These are phyloP conservation scores for Didymella segeticola DNA, from an alignment of 2,329 filamentous ascomycete species.

Conservation along the genomic window DNA sequence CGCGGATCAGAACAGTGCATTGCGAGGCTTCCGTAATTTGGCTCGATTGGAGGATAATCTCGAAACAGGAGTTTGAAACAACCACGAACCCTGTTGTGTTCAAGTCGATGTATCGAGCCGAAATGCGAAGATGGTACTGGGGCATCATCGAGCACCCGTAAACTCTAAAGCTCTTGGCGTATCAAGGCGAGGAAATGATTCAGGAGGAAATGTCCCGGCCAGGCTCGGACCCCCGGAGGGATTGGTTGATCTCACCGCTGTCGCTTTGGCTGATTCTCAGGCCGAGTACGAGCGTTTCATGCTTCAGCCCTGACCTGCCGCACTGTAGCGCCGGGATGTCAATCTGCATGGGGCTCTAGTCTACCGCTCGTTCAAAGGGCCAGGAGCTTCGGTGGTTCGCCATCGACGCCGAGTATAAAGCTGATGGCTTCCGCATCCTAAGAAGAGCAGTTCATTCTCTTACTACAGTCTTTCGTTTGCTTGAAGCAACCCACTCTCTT, in stretches of 20 bases:
- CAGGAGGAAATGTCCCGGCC: neutral
- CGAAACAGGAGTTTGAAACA: slow-evolving; percentile 5
- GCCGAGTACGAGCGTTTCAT: neutral
- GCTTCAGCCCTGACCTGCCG: slow-evolving; percentile 17
- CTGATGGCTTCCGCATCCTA: neutral
- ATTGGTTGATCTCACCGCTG: slow-evolving; percentile 1
- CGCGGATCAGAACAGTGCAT: slow-evolving; percentile 1
- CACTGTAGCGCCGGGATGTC: slow-evolving; percentile 14
- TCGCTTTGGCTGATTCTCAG: neutral
- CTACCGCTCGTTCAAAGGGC: slow-evolving; percentile 1
- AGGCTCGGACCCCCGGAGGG: neutral
- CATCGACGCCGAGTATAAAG: slow-evolving; percentile 10
- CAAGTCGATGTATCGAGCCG: neutral
- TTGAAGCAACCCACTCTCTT: slow-evolving; percentile 34
- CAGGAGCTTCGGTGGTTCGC: neutral
- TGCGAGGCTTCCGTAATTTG: neutral
- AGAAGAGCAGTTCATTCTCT: slow-evolving; percentile 16
- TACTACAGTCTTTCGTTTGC: slow-evolving; percentile 30
- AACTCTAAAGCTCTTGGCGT: slow-evolving; percentile 1
- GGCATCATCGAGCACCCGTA: slow-evolving; percentile 1
- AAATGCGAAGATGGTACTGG: neutral
- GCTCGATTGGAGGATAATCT: slow-evolving; percentile 16
- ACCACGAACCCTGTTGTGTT: neutral
- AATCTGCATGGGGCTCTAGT: slow-evolving; percentile 14
- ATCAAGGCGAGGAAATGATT: neutral